Evolutionary conservation across 1,284 basidiomycete species (phyloP).

Genomic region (Ustilago bromivora): DNA sequence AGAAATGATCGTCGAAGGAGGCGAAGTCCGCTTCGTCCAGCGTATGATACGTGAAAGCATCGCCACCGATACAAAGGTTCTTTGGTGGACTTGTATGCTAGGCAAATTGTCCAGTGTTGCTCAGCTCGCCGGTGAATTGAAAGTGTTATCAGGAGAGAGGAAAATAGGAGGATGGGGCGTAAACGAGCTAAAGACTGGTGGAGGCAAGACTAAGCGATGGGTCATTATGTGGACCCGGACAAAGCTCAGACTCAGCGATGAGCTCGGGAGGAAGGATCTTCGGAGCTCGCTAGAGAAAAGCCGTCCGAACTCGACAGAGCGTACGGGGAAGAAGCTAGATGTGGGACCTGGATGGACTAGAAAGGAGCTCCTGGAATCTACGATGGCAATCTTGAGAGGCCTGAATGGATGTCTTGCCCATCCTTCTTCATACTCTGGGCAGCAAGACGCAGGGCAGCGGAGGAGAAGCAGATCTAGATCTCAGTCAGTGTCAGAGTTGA

Average conservation of each 20-base stretch:
- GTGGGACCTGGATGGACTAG: constrained; percentile 25
- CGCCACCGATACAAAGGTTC: constrained; percentile 69
- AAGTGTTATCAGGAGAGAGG: constrained; percentile 62
- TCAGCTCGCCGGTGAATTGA: constrained; percentile 76
- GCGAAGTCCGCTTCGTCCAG: constrained; percentile 82
- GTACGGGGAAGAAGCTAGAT: constrained; percentile 1
- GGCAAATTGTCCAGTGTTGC: constrained; percentile 83
- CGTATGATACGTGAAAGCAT: constrained; percentile 83
- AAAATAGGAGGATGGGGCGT: constrained; percentile 81
- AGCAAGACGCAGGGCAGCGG: background rate
- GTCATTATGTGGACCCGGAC: constrained; percentile 78
- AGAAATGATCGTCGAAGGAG: constrained; percentile 88
- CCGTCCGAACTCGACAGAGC: constrained; percentile 9
- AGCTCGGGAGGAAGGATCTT: constrained; percentile 8
- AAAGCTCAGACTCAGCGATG: constrained; percentile 22
- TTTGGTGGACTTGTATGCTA: constrained; percentile 90
- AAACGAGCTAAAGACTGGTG: constrained; percentile 77
- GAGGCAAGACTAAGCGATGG: constrained; percentile 89
- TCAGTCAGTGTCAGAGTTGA: background rate
- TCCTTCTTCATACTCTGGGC: background rate
- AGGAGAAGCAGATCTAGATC: background rate
- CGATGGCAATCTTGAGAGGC: constrained; percentile 2
- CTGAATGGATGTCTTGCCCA: constrained; percentile 26
- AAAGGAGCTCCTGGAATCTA: constrained; percentile 14
- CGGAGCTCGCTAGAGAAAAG: constrained; percentile 6